Evolutionary conservation across 2,329 filamentous ascomycete species (phyloP).

Genomic region (Fusarium zealandicum): DNA sequence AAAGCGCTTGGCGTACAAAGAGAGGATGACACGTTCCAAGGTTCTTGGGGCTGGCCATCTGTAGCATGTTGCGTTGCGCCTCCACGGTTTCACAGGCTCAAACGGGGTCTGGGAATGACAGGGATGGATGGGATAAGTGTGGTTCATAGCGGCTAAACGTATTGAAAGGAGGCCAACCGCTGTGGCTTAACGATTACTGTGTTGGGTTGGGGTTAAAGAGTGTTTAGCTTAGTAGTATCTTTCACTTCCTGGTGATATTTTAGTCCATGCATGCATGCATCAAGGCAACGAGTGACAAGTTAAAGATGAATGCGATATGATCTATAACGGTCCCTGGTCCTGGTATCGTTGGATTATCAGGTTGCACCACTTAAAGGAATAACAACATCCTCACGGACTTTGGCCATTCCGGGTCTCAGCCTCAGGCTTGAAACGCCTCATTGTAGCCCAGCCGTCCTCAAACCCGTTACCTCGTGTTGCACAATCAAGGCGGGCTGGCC

Average conservation of each 20-base stretch:
- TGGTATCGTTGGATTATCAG: too few relatives aligned
- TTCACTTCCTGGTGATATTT: slow-evolving; percentile 6
- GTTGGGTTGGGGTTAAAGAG: background rate
- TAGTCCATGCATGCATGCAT: background rate
- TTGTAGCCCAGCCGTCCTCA: slow-evolving; percentile 18
- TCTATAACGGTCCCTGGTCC: too few relatives aligned
- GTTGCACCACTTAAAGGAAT: background rate
- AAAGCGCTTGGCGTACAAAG: slow-evolving; percentile 19
- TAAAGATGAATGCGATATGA: too few relatives aligned
- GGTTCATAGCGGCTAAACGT: too few relatives aligned
- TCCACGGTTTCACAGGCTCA: slow-evolving; percentile 32
- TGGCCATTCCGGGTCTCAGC: slow-evolving; percentile 13
- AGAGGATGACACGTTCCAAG: slow-evolving; percentile 11
- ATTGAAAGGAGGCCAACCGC: slow-evolving; percentile 9
- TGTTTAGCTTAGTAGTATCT: slow-evolving; percentile 10
- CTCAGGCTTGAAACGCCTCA: slow-evolving; percentile 23
- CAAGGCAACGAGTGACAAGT: background rate
- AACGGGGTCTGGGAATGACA: slow-evolving; percentile 10
- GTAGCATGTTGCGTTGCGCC: slow-evolving; percentile 34
- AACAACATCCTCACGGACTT: slow-evolving; percentile 5
- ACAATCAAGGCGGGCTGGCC: background rate
- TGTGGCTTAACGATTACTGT: too few relatives aligned
- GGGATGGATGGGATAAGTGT: too few relatives aligned
- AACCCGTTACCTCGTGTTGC: slow-evolving; percentile 11
- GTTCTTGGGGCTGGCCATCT: slow-evolving; percentile 29